Evolutionary conservation across 2,329 filamentous ascomycete genomes (phyloP).

Genomic region (Pestalotiopsis sp.): DNA sequence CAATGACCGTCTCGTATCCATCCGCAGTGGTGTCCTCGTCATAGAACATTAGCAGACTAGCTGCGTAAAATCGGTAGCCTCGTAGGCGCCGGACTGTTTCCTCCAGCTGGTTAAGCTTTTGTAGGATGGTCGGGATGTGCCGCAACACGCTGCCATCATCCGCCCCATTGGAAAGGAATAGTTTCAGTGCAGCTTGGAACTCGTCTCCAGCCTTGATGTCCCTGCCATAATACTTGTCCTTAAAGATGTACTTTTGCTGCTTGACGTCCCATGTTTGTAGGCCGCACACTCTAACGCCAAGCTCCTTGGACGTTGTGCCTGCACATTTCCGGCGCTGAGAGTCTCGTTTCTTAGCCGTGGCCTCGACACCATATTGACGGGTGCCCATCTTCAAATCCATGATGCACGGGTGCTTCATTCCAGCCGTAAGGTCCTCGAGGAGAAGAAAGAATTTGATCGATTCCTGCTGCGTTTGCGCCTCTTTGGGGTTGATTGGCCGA

Average conservation of each 20-base stretch:
- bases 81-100: conserved; percentile 76
- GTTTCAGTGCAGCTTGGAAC: conserved; percentile 83
- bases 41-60: conserved; percentile 92
- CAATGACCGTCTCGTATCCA: conserved; percentile 51
- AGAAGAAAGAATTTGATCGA: conserved; percentile 87
- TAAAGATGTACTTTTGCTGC: conserved; percentile 84
- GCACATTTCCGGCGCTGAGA: conserved; percentile 94
- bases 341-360: conserved; percentile 84
- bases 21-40: conserved; percentile 72
- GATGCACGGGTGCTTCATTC: conserved; percentile 95
- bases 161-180: conserved; percentile 88
- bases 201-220: conserved; percentile 83
- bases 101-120: conserved; percentile 82
- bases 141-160: conserved; percentile 77
- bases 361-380: conserved; percentile 92
- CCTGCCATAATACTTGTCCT: conserved; percentile 96
- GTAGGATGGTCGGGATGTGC: conserved; percentile 84
- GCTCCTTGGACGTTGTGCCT: conserved; percentile 83
- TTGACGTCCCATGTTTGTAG: conserved; percentile 94
- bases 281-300: conserved; percentile 92
- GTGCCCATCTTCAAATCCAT: conserved; percentile 99
- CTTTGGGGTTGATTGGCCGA: conserved; percentile 73
- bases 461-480: conserved; percentile 64
- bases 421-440: conserved; percentile 90
- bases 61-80: conserved; percentile 93